Evolutionary conservation across 331 rosid genomes (phyloP).

Genomic region (Quercus phellos): DNA sequence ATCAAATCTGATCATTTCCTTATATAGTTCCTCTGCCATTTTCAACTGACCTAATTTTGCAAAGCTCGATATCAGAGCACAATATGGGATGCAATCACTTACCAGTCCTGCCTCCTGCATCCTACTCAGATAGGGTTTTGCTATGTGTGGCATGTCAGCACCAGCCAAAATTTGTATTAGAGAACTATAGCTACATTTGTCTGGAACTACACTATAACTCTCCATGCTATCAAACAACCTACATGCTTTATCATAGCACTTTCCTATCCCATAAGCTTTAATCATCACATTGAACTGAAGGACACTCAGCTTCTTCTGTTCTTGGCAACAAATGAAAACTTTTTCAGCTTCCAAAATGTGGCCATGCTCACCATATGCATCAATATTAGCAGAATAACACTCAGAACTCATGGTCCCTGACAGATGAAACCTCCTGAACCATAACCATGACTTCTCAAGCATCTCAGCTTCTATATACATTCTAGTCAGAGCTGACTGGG

Average conservation of each 20-base stretch:
- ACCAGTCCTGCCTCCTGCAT: constrained; percentile 79
- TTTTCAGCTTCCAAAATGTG: constrained; percentile 70
- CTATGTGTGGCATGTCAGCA: constrained; percentile 57
- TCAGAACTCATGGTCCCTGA: constrained; percentile 67
- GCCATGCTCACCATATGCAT: constrained; percentile 83
- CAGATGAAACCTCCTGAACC: constrained; percentile 72
- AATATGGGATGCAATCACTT: constrained; percentile 64
- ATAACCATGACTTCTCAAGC: constrained; percentile 67
- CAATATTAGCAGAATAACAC: constrained; percentile 88
- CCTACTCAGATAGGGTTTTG: constrained; percentile 55
- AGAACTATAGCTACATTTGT: constrained; percentile 67
- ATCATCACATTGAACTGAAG: constrained; percentile 91
- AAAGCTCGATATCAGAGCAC: constrained; percentile 73
- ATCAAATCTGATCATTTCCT: constrained; percentile 56
- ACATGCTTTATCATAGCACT: constrained; percentile 56
- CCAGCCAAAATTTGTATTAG: constrained; percentile 70
- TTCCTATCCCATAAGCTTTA: constrained; percentile 79
- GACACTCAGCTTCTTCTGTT: constrained; percentile 53
- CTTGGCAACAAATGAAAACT: constrained; percentile 61
- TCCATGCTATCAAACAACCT: constrained; percentile 65
- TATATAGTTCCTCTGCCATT: constrained; percentile 54
- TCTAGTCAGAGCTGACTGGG: constrained; percentile 85
- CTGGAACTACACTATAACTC: constrained; percentile 49
- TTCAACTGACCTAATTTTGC: constrained; percentile 63
- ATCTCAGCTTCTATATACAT: constrained; percentile 73